Percentiles rank a stretch among this genome's conserved stretches.
Evolutionary conservation across 2,329 filamentous ascomycete genomes (phyloP).

Genomic region (Pestalotiopsis sp.): DNA sequence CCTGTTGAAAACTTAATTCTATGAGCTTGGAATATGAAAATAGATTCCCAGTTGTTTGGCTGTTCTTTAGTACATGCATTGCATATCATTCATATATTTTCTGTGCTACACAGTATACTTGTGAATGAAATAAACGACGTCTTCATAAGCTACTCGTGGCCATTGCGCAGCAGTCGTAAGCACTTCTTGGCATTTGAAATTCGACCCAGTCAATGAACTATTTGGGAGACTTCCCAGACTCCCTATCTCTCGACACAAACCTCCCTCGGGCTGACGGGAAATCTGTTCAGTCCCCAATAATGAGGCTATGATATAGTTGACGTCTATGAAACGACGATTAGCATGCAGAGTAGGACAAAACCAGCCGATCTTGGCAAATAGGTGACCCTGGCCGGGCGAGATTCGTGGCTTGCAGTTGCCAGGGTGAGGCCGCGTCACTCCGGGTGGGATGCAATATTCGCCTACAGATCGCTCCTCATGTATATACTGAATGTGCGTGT

Average conservation of each 20-base stretch:
- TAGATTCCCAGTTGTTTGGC: neutral
- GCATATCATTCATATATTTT: too few relatives aligned
- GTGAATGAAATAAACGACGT: too few relatives aligned
- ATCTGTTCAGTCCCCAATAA: neutral
- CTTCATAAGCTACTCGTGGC: too few relatives aligned
- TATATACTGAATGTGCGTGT: neutral
- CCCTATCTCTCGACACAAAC: too few relatives aligned
- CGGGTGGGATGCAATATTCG: neutral
- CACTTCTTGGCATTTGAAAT: too few relatives aligned
- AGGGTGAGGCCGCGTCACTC: conserved; percentile 3
- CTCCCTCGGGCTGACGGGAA: too few relatives aligned
- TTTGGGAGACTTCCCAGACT: too few relatives aligned
- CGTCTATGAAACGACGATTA: neutral
- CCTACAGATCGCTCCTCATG: neutral
- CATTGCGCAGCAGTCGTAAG: too few relatives aligned
- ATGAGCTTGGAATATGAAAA: neutral
- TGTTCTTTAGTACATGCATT: too few relatives aligned
- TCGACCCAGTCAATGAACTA: too few relatives aligned
- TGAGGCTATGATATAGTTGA: neutral
- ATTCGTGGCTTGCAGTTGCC: neutral
- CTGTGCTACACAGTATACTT: too few relatives aligned
- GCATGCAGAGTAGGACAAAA: neutral
- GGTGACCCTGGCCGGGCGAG: neutral
- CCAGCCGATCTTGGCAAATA: neutral
- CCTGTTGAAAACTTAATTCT: neutral